Evolutionary conservation across 768 basidiomycete genomes (phyloP).

Genomic region (Lentinula raphanica): DNA sequence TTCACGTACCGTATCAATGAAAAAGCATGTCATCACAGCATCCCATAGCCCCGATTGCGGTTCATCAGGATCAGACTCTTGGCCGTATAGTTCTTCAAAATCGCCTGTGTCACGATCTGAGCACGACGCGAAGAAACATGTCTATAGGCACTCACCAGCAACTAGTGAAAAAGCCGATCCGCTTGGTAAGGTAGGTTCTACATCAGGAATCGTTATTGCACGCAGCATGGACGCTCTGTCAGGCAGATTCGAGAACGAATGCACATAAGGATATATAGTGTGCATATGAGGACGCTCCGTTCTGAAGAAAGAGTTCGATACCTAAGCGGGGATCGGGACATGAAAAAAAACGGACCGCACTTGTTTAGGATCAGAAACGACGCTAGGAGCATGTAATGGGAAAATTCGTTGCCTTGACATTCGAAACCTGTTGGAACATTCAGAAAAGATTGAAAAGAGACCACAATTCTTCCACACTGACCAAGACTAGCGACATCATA

Average conservation of each 20-base stretch:
- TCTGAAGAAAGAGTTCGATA: constrained; percentile 24
- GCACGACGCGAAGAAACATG: constrained; percentile 13
- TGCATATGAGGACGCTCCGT: constrained; percentile 65
- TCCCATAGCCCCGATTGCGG: constrained; percentile 81
- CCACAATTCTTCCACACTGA: neutral
- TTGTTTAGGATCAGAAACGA: constrained; percentile 86
- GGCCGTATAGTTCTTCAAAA: constrained; percentile 88
- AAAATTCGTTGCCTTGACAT: constrained; percentile 94
- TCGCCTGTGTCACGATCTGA: constrained; percentile 45
- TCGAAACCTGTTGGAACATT: constrained; percentile 59
- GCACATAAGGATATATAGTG: constrained; percentile 84
- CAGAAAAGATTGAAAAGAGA: neutral
- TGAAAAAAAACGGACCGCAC: constrained; percentile 33
- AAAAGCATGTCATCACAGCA: constrained; percentile 91
- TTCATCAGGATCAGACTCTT: constrained; percentile 45
- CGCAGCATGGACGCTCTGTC: constrained; percentile 57
- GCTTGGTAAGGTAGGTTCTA: constrained; percentile 65
- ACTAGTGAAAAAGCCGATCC: constrained; percentile 76
- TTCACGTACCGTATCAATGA: constrained; percentile 81
- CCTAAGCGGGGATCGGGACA: too few species aligned
- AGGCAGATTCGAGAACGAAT: constrained; percentile 83
- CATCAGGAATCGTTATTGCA: constrained; percentile 73
- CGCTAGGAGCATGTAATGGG: constrained; percentile 88
- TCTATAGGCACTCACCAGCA: constrained; percentile 45
- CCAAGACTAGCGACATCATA: constrained; percentile 84